Conservation (phyloP, 2,329 filamentous ascomycete genomes). For the Tolypocladium ovalisporum region DNA sequence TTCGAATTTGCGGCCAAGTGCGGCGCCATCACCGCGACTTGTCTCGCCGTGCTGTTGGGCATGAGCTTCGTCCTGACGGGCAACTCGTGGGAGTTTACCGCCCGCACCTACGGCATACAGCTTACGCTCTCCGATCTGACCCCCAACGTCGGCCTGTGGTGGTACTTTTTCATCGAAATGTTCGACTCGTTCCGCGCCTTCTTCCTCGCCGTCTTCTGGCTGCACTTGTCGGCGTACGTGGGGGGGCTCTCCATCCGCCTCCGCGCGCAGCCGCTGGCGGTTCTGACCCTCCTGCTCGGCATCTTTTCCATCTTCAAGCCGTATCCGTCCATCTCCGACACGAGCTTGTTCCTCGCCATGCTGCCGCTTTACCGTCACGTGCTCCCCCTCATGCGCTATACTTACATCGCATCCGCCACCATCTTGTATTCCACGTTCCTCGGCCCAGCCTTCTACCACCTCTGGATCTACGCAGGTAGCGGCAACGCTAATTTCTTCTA, state of each 20-base stretch:
- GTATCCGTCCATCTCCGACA: slow-evolving; percentile 87
- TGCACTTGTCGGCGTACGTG: slow-evolving; percentile 85
- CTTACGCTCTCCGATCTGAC: slow-evolving; percentile 85
- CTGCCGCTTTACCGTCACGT: slow-evolving; percentile 83
- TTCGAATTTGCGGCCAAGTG: slow-evolving; percentile 43
- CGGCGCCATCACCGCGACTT: slow-evolving; percentile 38
- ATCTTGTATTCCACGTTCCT: slow-evolving; percentile 81
- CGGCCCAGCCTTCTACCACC: slow-evolving; percentile 88
- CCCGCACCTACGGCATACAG: slow-evolving; percentile 86
- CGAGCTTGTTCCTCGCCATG: slow-evolving; percentile 72
- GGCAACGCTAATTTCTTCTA: slow-evolving; percentile 99
- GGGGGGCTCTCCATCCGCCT: slow-evolving; percentile 76
- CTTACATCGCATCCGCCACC: slow-evolving; percentile 73
- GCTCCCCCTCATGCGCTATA: slow-evolving; percentile 87
- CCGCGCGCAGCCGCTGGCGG: slow-evolving; percentile 75
- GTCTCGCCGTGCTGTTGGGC: slow-evolving; percentile 51
- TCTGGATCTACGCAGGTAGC: slow-evolving; percentile 97
- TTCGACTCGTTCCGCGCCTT: slow-evolving; percentile 97
- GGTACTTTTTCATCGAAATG: slow-evolving; percentile 99
- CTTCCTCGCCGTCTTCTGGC: slow-evolving; percentile 96
- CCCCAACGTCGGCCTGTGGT: slow-evolving; percentile 94
- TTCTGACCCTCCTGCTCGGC: slow-evolving; percentile 73
- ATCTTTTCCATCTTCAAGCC: slow-evolving; percentile 95
- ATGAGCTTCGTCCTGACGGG: slow-evolving; percentile 65
- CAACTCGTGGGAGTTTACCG: slow-evolving; percentile 76